A percentile compares a stretch with the other conserved stretches of the same genome.
Evolutionary conservation across 2,329 filamentous ascomycete genomes (phyloP).

Genomic region (Samsoniella hepiali): DNA sequence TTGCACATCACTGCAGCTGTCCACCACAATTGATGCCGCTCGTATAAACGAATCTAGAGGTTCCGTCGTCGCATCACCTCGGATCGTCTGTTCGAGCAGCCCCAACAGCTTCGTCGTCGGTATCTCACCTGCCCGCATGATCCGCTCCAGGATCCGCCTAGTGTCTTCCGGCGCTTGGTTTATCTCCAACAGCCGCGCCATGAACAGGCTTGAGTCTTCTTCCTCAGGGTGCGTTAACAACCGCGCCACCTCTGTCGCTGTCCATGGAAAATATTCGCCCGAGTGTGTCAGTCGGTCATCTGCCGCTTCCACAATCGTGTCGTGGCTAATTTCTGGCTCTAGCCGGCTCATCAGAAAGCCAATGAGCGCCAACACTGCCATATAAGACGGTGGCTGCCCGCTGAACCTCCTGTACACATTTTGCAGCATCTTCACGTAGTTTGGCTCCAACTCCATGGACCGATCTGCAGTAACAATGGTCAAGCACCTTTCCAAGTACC

Average conservation of each 20-base stretch:
- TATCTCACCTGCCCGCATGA: conserved; percentile 50
- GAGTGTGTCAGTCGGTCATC: conserved; percentile 38
- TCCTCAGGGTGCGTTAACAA: conserved; percentile 39
- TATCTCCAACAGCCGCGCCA: conserved; percentile 63
- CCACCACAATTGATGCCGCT: conserved; percentile 54
- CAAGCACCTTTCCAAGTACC: conserved; percentile 58
- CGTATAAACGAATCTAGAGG: conserved; percentile 55
- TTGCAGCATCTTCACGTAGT: conserved; percentile 54
- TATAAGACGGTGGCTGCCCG: conserved; percentile 52
- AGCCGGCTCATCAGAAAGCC: conserved; percentile 44
- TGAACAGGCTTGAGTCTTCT: conserved; percentile 47
- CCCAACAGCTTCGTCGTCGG: conserved; percentile 52
- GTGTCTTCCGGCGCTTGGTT: conserved; percentile 54
- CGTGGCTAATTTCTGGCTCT: conserved; percentile 35
- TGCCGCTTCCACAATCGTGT: conserved; percentile 38
- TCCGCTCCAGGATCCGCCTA: conserved; percentile 53
- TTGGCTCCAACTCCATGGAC: conserved; percentile 46
- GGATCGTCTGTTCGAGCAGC: conserved; percentile 53
- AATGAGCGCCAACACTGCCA: conserved; percentile 49
- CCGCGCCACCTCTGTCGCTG: conserved; percentile 43
- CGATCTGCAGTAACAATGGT: conserved; percentile 61
- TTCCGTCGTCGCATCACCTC: conserved; percentile 40
- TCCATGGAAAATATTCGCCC: conserved; percentile 42
- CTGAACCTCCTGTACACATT: conserved; percentile 49
- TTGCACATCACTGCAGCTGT: conserved; percentile 34